These are phyloP conservation scores for Termitomyces sp. DNA, from an alignment of 768 basidiomycete genomes.

Conservation along the genomic window DNA sequence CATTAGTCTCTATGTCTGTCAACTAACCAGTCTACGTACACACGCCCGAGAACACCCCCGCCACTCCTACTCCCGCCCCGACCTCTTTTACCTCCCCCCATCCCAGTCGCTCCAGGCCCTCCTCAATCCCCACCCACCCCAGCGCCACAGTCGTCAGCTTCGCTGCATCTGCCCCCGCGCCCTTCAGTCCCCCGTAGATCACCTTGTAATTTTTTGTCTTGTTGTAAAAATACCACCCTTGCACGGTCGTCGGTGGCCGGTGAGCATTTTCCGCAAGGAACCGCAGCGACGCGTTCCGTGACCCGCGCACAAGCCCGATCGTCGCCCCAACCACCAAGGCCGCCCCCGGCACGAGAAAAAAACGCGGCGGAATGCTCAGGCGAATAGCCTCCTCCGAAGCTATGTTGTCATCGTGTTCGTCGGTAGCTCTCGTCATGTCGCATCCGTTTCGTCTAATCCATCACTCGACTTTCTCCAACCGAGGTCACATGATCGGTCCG, in stretches of 20 bases:
- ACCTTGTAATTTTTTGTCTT: slow-evolving; percentile 94
- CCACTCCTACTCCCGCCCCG: slow-evolving; percentile 66
- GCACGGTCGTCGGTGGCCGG: slow-evolving; percentile 76
- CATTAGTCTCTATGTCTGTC: background rate
- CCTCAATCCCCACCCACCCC: slow-evolving; percentile 44
- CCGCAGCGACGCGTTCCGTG: slow-evolving; percentile 65
- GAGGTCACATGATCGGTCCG: slow-evolving; percentile 13
- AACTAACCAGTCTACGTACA: slow-evolving; percentile 32
- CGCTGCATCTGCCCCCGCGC: slow-evolving; percentile 54
- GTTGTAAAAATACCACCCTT: slow-evolving; percentile 95
- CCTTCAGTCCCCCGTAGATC: slow-evolving; percentile 67
- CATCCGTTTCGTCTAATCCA: slow-evolving; percentile 1
- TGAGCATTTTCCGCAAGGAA: slow-evolving; percentile 95
- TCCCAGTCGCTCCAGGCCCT: slow-evolving; percentile 33
- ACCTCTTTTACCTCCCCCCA: slow-evolving; percentile 42
- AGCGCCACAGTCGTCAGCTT: slow-evolving; percentile 40
- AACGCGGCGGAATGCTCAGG: slow-evolving; percentile 46
- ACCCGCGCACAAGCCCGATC: slow-evolving; percentile 73
- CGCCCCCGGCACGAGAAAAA: slow-evolving; percentile 58
- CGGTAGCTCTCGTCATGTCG: slow-evolving; percentile 5
- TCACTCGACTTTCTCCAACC: background rate
- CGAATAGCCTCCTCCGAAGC: slow-evolving; percentile 7
- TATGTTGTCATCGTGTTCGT: slow-evolving; percentile 11
- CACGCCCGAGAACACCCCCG: slow-evolving; percentile 50
- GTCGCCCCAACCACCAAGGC: slow-evolving; percentile 60